phyloP scores from a whole-genome alignment of 1,284 basidiomycete genomes.

The Papiliotrema laurentii region DNA sequence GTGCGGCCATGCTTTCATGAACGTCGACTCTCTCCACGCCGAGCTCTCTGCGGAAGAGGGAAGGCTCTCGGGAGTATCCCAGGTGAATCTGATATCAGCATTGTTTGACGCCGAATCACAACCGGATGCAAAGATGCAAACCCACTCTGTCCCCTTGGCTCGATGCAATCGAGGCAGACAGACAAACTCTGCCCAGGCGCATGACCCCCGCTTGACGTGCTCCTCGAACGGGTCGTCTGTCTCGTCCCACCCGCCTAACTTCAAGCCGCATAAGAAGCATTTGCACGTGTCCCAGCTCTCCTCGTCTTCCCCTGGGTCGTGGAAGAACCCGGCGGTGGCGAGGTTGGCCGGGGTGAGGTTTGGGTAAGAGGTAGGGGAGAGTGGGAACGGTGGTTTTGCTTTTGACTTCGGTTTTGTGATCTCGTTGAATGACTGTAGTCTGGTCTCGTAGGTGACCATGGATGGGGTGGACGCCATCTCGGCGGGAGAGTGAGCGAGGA shows the following conservation, averaged over 20 bases:
- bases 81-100: slow-evolving; percentile 52
- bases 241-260: slow-evolving; percentile 70
- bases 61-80: slow-evolving; percentile 57
- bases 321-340: slow-evolving; percentile 79
- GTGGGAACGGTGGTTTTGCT: slow-evolving; percentile 39
- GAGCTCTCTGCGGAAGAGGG: slow-evolving; percentile 65
- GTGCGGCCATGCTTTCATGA: slow-evolving; percentile 66
- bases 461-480: slow-evolving; percentile 2
- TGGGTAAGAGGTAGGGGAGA: slow-evolving; percentile 29
- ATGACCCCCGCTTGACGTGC: slow-evolving; percentile 61
- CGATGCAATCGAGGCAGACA: slow-evolving; percentile 56
- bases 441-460: slow-evolving; percentile 38
- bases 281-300: slow-evolving; percentile 39
- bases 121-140: no score
- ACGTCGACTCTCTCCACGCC: slow-evolving; percentile 65
- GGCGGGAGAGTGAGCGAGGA: no score
- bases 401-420: slow-evolving; percentile 32
- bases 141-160: slow-evolving; percentile 6
- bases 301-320: slow-evolving; percentile 26
- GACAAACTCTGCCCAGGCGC: slow-evolving; percentile 70
- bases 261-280: slow-evolving; percentile 71
- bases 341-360: slow-evolving; percentile 64
- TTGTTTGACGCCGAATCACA: not conserved
- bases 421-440: slow-evolving; percentile 33
- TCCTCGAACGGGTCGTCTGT: slow-evolving; percentile 75